phyloP scores from a whole-genome alignment of 108 stramenopile species.

The Discostella stelligeroides region DNA sequence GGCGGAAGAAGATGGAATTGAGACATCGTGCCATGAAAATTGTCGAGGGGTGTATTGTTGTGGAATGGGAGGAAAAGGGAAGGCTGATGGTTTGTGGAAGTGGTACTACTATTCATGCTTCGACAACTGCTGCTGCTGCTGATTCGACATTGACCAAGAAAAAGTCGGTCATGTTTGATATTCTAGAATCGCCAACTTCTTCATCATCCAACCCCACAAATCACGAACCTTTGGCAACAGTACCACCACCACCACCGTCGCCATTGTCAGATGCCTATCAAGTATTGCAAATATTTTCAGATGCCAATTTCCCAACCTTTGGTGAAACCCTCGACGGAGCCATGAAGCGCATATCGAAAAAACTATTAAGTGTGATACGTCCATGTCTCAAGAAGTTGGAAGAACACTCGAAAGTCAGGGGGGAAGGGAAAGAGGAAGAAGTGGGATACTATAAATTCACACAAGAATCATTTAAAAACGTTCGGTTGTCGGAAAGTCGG shows the following conservation, averaged over 20 bases:
- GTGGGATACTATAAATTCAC: constrained; percentile 23
- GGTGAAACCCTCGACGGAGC: constrained; percentile 41
- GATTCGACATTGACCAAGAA: background rate
- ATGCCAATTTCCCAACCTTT: constrained; percentile 26
- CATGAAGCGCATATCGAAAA: constrained; percentile 17
- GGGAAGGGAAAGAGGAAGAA: background rate
- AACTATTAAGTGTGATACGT: constrained; percentile 13
- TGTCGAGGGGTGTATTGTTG: constrained; percentile 24
- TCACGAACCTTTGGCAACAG: background rate
- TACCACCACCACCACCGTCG: constrained; percentile 10
- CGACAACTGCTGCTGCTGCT: background rate
- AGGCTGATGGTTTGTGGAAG: constrained; percentile 23
- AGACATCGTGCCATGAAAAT: constrained; percentile 26
- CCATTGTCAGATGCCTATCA: constrained; percentile 42
- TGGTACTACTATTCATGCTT: background rate
- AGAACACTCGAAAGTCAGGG: background rate
- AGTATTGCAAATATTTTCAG: constrained; percentile 26
- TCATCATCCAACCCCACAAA: background rate
- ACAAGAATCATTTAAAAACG: constrained; percentile 5
- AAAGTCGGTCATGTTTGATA: background rate
- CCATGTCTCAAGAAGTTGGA: constrained; percentile 24
- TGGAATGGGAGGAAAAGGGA: constrained; percentile 2
- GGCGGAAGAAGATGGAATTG: constrained; percentile 38
- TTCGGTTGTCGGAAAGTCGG: background rate
- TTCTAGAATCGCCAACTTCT: background rate